phyloP scores from a whole-genome alignment of 768 basidiomycete genomes.

The Boletus pseudopeckii region DNA sequence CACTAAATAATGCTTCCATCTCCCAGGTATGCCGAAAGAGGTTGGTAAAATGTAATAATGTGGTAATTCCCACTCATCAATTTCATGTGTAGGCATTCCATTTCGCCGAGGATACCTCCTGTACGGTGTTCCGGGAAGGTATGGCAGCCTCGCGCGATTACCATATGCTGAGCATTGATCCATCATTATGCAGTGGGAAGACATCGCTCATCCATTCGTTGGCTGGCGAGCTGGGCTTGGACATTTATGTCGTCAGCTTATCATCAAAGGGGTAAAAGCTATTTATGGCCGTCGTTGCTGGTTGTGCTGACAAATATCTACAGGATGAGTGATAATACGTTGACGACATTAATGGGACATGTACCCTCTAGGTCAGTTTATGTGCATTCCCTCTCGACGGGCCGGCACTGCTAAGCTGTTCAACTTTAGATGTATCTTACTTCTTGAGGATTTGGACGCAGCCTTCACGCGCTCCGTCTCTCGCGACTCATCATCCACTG shows the following conservation, averaged over 20 bases:
- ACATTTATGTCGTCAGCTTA: constrained; percentile 88
- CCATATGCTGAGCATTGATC: constrained; percentile 11
- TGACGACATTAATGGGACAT: constrained; percentile 84
- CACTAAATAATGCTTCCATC: constrained; percentile 17
- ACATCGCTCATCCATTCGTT: constrained; percentile 83
- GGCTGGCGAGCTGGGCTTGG: constrained; percentile 80
- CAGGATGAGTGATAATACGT: constrained; percentile 88
- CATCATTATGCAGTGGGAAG: constrained; percentile 56
- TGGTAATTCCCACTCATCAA: constrained; percentile 20
- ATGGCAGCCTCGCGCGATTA: constrained; percentile 6
- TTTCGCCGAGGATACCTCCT: constrained; percentile 84
- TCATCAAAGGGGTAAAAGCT: constrained; percentile 76
- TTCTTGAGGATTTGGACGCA: constrained; percentile 91
- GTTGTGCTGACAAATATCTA: constrained; percentile 10
- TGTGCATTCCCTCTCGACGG: constrained; percentile 4
- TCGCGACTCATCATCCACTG: constrained; percentile 78
- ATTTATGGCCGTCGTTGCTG: constrained; percentile 1
- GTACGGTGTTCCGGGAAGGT: constrained; percentile 87
- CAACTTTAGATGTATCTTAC: constrained; percentile 71
- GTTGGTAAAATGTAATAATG: constrained; percentile 39
- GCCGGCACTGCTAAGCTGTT: constrained; percentile 6
- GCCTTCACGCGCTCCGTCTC: constrained; percentile 86
- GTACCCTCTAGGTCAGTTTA: constrained; percentile 70
- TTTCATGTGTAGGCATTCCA: constrained; percentile 60
- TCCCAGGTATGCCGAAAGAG: constrained; percentile 84